Base-by-base conservation (phyloP, 139 green algal genomes). In the Chlamydomonas eustigma region DNA sequence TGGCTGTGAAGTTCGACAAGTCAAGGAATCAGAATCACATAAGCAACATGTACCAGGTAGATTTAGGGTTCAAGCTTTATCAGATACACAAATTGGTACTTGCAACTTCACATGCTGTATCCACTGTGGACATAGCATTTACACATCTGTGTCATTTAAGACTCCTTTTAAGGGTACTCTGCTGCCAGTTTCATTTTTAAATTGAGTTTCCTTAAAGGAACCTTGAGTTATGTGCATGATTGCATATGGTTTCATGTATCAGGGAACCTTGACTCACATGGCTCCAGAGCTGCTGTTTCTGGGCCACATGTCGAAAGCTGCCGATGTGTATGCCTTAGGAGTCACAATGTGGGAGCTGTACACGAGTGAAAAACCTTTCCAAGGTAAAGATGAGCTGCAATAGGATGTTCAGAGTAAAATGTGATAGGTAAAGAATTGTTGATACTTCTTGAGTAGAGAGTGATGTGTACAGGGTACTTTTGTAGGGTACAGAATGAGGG, bases 191-290 rank as follows among this genome's bases (percentile, higher is more conserved):
- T 28, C 44, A 58, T 18, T 58, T 58, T 58, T n/a, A n/a, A n/a
- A 18, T 58, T 58, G 44, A 28, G 12, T 18, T 58, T 18, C 12
- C 44, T 58, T 28, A 58, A 58, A 12, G 12, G 44, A 58, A 58
- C 44, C 12, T 58, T 50, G 25, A 2, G 1, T 31, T 2, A 24
- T 5, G 3, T 2, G 6, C 50, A 73, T 51, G n/a, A 12, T 58
- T 58, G 44, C 44, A 12, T 58, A 28, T 18, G 12, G 44, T 28
- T 58, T 18, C 44, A 18, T 28, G 8, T 22, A 68, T 22, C 77
- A 82, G 71, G 87, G 84, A 63, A 91, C 87, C 0, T 76, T 89
- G 4, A 88, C 85, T 18, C 89, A 88, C 77, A 88, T 88, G 79
- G 69, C 77, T 1, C 77, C 83, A 22, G 79, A 88, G 78, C 37